Evolutionary conservation across 192 early-diverging fungal genomes (phyloP), one percentile per base, ranked within the genome.

Genomic region (Dissophora globulifera): DNA sequence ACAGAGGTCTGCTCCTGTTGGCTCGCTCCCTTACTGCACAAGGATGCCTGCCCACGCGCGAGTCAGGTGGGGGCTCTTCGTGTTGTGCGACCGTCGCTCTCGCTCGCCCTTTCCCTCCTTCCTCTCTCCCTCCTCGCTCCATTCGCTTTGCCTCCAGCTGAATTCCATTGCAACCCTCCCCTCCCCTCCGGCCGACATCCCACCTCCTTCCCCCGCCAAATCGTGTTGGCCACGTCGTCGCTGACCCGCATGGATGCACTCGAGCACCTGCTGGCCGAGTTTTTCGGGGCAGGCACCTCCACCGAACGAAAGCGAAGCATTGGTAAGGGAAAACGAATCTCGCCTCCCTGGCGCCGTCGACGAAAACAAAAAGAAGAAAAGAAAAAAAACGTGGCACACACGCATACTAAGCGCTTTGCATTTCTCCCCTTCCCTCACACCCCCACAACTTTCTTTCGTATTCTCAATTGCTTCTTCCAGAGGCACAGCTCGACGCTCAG

Each of bases 231-330:
- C 26, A 13, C 19, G 2, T 31, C 31, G 35, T 4, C 27, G 26
- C 41, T 53, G 40, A 9, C 41, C 17, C 50, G 51, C 35, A 76
- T 76, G 72, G 72, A 76, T 4, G 52, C 58, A 23, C 63, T 76
- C 29, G 64, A 76, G 51, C 63, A 52, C 32, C 32, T 76, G 26
- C 52, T 76, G 49, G 58, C 63, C 58, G 72, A 76, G 72, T 67
- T 76, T 42, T 76, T 67, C 46, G 63, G 43, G 32, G 63, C 63
- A 26, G 29, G 52, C 32, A 76, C 72, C 19, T 55, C 52, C 33
- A 56, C 63, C 13, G 72, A 76, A 43, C 51, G 72, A 26, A 76
- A 76, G 52, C 46, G 64, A 46, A 50, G 27, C 25, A 76, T 76
- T 20, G 72, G 72, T 76, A 76, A 29, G 4, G 16, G 17, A 12